phyloP scores from a whole-genome alignment of 2,329 filamentous ascomycete genomes.

The Beauveria australis region DNA sequence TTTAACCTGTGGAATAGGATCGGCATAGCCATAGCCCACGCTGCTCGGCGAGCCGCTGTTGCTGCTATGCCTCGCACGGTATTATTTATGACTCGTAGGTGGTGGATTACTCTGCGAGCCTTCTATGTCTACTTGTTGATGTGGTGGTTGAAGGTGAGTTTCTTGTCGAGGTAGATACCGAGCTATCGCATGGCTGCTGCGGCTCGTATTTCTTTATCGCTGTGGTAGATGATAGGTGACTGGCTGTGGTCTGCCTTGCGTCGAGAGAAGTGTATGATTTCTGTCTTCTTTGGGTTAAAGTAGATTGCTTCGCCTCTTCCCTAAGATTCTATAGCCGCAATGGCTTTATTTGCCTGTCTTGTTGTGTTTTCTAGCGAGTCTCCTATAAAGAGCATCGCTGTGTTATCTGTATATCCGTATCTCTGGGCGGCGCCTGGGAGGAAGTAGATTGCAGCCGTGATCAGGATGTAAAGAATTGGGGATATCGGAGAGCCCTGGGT shows the following conservation, averaged over 20 bases:
- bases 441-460: constrained; percentile 6
- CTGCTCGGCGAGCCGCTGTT: not conserved
- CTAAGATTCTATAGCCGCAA: too few relatives aligned
- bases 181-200: too few relatives aligned
- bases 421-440: not conserved
- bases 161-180: not conserved
- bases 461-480: constrained; percentile 6
- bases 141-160: not conserved
- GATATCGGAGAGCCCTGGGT: constrained; percentile 10
- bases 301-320: too few relatives aligned
- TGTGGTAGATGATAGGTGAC: too few relatives aligned
- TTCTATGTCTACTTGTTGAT: not conserved
- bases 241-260: not conserved
- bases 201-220: too few relatives aligned
- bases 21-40: not conserved
- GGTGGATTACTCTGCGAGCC: not conserved
- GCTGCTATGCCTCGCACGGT: not conserved
- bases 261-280: too few relatives aligned
- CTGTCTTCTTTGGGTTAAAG: too few relatives aligned
- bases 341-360: not conserved
- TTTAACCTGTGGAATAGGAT: constrained; percentile 1
- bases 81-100: not conserved
- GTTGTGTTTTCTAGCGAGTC: not conserved
- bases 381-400: not conserved
- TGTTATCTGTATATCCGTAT: constrained; percentile 8